Evolutionary conservation across 768 basidiomycete genomes (phyloP), one percentile per base, ranked within the genome.

Genomic region (Brasilioporus rufonigricans): DNA sequence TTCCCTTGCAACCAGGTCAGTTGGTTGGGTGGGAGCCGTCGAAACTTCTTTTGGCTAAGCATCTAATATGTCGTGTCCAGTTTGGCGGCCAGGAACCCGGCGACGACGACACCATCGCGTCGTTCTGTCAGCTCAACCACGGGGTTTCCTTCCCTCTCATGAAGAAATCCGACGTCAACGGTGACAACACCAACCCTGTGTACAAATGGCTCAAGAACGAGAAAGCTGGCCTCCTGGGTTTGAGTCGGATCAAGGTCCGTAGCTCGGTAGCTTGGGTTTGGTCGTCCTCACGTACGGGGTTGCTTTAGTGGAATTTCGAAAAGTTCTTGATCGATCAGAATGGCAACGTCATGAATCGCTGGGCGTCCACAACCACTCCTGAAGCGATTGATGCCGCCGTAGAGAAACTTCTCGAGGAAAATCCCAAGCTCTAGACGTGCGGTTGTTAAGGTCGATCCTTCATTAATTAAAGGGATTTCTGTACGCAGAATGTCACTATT

Each of bases 131-230:
- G 48, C 64, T 83, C 57, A 96, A 94, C 76, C 86, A 94, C 68
- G 91, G 91, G 18, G 93, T 98, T 26, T 83, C 82, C 8, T 96
- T 96, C 78, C 91, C 91, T 12, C 73, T 98, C 47, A 90, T 91
- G 86, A 88, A 85, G 75, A 98, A 96, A 74, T 88, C 88, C 19
- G 91, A 97, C 48, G 95, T 97, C 38, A 98, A 97, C 69, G 94
- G 94, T 4, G 84, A 87, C 61, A 74, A 79, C 60, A 84, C 89
- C 55, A 93, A 93, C 72, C 81, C 89, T 61, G 87, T 93, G 0
- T 95, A 80, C 78, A 81, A 87, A 55, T 94, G 84, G 82, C 79
- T 96, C 60, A 96, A 97, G 77, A 73, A 76, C 26, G 76, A 91
- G 71, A 91, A 92, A 68, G 61, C 88, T 5, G 89, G 89, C 3